Conservation (phyloP, 2,329 filamentous ascomycete species). For the Metarhizium brunneum region DNA sequence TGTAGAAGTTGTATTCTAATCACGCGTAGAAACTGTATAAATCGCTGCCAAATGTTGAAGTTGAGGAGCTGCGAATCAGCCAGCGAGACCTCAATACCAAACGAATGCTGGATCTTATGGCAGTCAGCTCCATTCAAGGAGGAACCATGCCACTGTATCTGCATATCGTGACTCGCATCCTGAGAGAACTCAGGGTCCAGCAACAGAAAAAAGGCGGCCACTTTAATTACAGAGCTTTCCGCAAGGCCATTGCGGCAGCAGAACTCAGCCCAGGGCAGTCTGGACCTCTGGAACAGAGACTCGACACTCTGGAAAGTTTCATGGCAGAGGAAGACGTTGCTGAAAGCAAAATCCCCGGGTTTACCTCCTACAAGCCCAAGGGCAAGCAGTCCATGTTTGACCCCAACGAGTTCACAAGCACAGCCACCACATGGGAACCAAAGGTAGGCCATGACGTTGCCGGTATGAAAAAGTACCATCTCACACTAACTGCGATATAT, state of each 20-base stretch:
- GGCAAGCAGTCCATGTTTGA: background rate
- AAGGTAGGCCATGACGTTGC: conserved; percentile 7
- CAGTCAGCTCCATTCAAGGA: conserved; percentile 27
- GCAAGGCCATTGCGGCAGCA: conserved; percentile 17
- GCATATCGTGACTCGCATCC: conserved; percentile 42
- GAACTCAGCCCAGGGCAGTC: conserved; percentile 39
- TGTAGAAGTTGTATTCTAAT: background rate
- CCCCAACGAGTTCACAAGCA: background rate
- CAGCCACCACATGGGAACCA: conserved; percentile 11
- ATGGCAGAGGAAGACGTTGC: conserved; percentile 22
- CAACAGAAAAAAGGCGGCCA: conserved; percentile 25
- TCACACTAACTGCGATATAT: background rate
- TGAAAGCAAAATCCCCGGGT: background rate
- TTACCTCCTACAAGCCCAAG: background rate
- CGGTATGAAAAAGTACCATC: background rate
- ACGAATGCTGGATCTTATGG: conserved; percentile 53
- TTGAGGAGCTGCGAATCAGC: conserved; percentile 42
- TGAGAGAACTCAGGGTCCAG: conserved; percentile 43
- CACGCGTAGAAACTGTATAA: conserved; percentile 29
- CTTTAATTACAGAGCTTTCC: conserved; percentile 45
- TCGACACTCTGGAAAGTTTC: conserved; percentile 46
- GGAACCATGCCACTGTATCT: conserved; percentile 46
- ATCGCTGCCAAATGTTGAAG: conserved; percentile 30
- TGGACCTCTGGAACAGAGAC: conserved; percentile 35
- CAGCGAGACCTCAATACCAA: conserved; percentile 45